Evolutionary conservation across 2,329 filamentous ascomycete genomes (phyloP), one percentile per base, ranked within the genome.

Genomic region (Sporothrix pseudoabietina): DNA sequence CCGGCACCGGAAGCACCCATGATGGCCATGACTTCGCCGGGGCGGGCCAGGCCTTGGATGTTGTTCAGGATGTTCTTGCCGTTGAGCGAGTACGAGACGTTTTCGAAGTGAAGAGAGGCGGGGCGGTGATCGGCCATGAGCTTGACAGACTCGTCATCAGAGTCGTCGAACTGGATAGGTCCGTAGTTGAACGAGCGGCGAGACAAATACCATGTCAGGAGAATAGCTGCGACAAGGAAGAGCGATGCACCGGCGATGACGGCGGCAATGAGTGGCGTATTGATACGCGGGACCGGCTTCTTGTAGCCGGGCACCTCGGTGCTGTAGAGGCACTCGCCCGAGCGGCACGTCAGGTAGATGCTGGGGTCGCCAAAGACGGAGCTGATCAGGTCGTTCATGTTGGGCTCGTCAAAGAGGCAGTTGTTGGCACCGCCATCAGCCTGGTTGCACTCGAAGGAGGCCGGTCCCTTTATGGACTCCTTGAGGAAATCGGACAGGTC

Each of bases 1-100:
- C 96, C 96, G 57, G 96, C 97, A 41, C 96, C 96, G 0, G 96
- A 99, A 8, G 96, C 95, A 73, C 96, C 96, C 95, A 99, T 99
- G 78, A 99, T 97, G 9, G 96, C 96, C 77, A 95, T 93, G 8
- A 98, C 89, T 80, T 99, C 94, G n/a, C 97, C 97, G 2, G 95
- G 94, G 77, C 92, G 92, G n/a, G 95, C 94, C 57, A 94, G 90
- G 65, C 96, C 96, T 76, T 91, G 90, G 47, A 99, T 91, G 16
- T 88, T 89, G 19, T 87, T 87, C 2, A 99, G 85, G 65, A 99
- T 98, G 71, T 92, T 87, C 82, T 93, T 98, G 54, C 94, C 94
- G 76, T 97, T 97, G 52, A 99, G 86, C 30, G 87, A 86, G 80
- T 99, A 99, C 0, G 90, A 89, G 3, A 99, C 92, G 74, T 97